These are phyloP conservation scores for Aphanomyces stellatus DNA, from an alignment of 352 stramenopile genomes.

Conservation along the genomic window DNA sequence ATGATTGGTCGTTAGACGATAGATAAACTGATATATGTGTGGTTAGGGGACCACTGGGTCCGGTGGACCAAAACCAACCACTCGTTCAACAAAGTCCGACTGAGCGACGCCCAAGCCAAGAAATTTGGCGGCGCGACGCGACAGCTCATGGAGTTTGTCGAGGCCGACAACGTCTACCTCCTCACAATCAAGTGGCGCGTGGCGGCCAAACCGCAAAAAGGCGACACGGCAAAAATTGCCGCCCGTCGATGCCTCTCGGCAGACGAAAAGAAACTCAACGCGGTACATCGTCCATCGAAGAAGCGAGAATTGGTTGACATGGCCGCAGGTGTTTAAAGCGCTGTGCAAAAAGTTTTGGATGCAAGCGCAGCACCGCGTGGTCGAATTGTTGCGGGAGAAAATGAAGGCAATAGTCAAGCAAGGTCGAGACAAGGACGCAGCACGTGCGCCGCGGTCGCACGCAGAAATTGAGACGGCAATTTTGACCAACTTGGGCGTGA, in stretches of 20 bases:
- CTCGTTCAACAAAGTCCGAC: constrained; percentile 57
- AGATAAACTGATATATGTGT: neutral
- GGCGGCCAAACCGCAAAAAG: constrained; percentile 71
- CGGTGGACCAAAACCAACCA: constrained; percentile 71
- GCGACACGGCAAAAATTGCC: constrained; percentile 77
- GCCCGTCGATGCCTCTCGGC: constrained; percentile 45
- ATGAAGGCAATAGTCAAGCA: constrained; percentile 28
- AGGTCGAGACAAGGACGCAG: neutral
- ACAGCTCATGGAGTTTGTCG: constrained; percentile 78
- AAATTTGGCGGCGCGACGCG: constrained; percentile 67
- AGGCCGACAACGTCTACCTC: constrained; percentile 38
- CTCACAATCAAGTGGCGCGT: constrained; percentile 84
- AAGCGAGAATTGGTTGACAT: neutral
- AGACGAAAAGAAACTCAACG: constrained; percentile 75
- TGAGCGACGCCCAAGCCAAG: constrained; percentile 42
- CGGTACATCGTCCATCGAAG: constrained; percentile 18
- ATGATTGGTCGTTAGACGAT: neutral
- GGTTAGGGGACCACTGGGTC: constrained; percentile 57
- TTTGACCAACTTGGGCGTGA: constrained; percentile 51
- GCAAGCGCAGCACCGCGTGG: constrained; percentile 55
- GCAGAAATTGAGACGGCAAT: constrained; percentile 50
- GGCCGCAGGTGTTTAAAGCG: constrained; percentile 40
- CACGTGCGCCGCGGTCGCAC: neutral
- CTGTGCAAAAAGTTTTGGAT: constrained; percentile 72
- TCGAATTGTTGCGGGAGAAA: constrained; percentile 62